Base-by-base conservation (phyloP, 2,329 filamentous ascomycete genomes). In the Penicillium sp. region DNA sequence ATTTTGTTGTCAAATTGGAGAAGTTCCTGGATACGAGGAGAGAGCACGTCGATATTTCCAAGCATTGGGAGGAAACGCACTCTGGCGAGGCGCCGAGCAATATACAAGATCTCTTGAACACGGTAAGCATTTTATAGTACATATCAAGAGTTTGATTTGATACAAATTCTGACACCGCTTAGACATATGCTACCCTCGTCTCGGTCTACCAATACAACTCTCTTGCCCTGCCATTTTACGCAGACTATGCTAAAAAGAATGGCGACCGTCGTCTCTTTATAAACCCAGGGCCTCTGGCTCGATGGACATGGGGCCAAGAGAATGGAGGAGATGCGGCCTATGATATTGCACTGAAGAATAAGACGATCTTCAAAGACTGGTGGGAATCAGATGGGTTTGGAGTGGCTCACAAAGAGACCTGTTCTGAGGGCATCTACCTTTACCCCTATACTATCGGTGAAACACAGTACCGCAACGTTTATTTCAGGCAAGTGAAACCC, bases 291-390 rank as follows among this genome's bases (percentile, higher is more conserved):
- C 62, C 63, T 13, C 53, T 64, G 1, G 47, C 52, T 1, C 59
- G 61, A 32, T 63, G 61, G 61, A 20, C 48, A 2, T 57, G 55
- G 46, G 58, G 57, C 3, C 55, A 60, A 24, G 48, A 58, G 3
- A 52, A 53, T 13, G 55, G 49, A 6, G 55, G 59, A 1, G 37
- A 58, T 9, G 32, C 38, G 1, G 47, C 45, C 4, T 61, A 65
- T 35, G 54, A 57, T 4, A 53, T 57, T n/a, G 67, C 67, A 8
- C 35, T 61, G 24, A 49, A 45, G 3, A 67, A 69, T 47, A 69
- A 66, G 53, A 69, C 66, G 6, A 47, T 64, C 15, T 66, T 69
- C 48, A 57, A 58, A 27, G 43, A 58, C 41, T 71, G 68, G 68
- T 69, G 66, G 59, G 66, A 65, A 47, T 49, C 48, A 8, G 46